Conservation (phyloP, 2,329 filamentous ascomycete species). For the Cladophialophora bantiana region DNA sequence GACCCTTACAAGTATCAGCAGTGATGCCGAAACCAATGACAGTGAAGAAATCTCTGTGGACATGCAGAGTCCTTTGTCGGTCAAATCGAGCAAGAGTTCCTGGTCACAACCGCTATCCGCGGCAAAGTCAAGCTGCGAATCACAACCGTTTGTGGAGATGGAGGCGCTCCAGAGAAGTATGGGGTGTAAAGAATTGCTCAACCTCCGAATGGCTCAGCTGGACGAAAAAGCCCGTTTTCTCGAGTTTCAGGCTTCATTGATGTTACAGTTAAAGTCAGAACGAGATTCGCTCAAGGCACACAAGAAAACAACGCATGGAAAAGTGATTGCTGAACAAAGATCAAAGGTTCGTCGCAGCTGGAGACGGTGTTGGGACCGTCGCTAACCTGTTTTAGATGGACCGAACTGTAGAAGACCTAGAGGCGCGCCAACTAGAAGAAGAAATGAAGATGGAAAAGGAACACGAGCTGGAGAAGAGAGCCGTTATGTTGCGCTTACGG, state of each 20-base stretch:
- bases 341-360: conserved; percentile 46
- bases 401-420: conserved; percentile 46
- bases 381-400: conserved; percentile 46
- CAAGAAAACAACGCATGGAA: conserved; percentile 43
- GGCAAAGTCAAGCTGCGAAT: conserved; percentile 28
- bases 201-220: conserved; percentile 36
- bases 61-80: conserved; percentile 30
- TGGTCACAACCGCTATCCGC: conserved; percentile 33
- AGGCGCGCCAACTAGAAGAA: conserved; percentile 53
- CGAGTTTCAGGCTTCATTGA: conserved; percentile 34
- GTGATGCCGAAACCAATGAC: conserved; percentile 29
- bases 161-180: conserved; percentile 36
- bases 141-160: conserved; percentile 25
- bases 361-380: background rate
- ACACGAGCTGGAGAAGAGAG: conserved; percentile 52
- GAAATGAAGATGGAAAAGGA: conserved; percentile 55
- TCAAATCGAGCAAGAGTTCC: conserved; percentile 36
- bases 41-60: conserved; percentile 25
- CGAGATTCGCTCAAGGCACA: conserved; percentile 41
- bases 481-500: conserved; percentile 53
- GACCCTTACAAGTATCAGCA: conserved; percentile 33
- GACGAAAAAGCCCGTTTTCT: conserved; percentile 41
- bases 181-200: conserved; percentile 37
- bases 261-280: conserved; percentile 31
- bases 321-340: conserved; percentile 47